Conservation (phyloP, 2,329 filamentous ascomycete genomes). For the Nemania sp. region DNA sequence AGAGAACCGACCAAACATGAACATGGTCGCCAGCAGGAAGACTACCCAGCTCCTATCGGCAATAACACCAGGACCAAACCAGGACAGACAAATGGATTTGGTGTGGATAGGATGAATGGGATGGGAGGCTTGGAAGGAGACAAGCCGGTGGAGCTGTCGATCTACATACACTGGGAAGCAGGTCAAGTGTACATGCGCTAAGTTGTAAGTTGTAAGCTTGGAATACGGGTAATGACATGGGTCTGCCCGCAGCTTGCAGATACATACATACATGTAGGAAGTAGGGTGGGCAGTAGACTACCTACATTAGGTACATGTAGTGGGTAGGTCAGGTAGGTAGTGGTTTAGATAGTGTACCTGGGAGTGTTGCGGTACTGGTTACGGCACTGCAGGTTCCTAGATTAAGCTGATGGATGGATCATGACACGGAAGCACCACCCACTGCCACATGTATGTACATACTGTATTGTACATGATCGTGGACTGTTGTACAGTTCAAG, state of each 20-base stretch:
- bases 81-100: slow-evolving; percentile 26
- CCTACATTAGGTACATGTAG: not conserved
- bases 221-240: slow-evolving; percentile 42
- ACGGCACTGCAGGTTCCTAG: not conserved
- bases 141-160: slow-evolving; percentile 39
- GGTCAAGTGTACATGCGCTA: slow-evolving; percentile 7
- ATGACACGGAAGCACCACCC: slow-evolving; percentile 8
- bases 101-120: slow-evolving; percentile 30
- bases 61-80: slow-evolving; percentile 28
- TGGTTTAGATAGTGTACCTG: too few relatives aligned
- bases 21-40: slow-evolving; percentile 31
- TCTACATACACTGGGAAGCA: slow-evolving; percentile 27
- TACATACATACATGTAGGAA: not conserved
- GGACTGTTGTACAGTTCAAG: not conserved
- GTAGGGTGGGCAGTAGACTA: not conserved
- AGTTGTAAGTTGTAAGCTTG: slow-evolving; percentile 29
- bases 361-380: too few relatives aligned
- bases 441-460: not conserved
- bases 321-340: not conserved
- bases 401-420: slow-evolving; percentile 11
- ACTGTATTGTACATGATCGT: not conserved
- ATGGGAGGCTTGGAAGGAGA: slow-evolving; percentile 29
- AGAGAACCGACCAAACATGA: slow-evolving; percentile 30
- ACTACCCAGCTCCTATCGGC: slow-evolving; percentile 24
- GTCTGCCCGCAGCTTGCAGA: slow-evolving; percentile 37